A percentile compares a stretch with the other conserved stretches of the same genome.
Evolutionary conservation across 2,329 filamentous ascomycete genomes (phyloP).

Genomic region (Paraphoma chrysanthemicola): DNA sequence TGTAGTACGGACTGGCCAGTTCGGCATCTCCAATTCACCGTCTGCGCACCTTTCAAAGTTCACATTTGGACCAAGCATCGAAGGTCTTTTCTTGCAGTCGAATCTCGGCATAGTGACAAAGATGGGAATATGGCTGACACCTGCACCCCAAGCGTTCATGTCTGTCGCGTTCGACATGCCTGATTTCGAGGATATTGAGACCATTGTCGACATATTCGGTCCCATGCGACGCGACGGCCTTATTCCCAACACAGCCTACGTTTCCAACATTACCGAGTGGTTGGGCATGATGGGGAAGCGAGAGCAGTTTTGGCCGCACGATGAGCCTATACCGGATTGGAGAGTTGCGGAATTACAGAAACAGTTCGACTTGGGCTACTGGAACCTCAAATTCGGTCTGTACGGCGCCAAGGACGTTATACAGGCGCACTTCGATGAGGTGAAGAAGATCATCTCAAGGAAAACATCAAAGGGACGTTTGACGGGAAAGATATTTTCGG

Average conservation of each 20-base stretch:
- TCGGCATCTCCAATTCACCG: constrained; percentile 51
- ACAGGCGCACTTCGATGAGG: constrained; percentile 54
- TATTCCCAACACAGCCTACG: constrained; percentile 54
- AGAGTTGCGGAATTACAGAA: constrained; percentile 52
- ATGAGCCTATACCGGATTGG: constrained; percentile 56
- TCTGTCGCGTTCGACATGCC: constrained; percentile 56
- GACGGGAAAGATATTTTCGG: constrained; percentile 48
- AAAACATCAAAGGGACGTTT: constrained; percentile 50
- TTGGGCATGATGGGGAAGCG: constrained; percentile 53
- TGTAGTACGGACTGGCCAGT: constrained; percentile 46
- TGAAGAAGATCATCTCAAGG: constrained; percentile 44
- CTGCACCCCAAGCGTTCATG: constrained; percentile 54
- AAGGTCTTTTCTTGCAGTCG: constrained; percentile 59
- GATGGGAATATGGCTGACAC: constrained; percentile 41
- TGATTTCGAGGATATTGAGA: constrained; percentile 54
- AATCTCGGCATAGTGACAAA: constrained; percentile 61
- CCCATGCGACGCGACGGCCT: constrained; percentile 54
- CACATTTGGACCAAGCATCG: constrained; percentile 48
- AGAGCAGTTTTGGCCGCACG: constrained; percentile 53
- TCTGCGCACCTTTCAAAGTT: constrained; percentile 48
- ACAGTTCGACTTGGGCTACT: constrained; percentile 52
- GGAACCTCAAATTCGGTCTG: constrained; percentile 56
- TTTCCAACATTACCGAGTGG: constrained; percentile 57
- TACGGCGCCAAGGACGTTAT: constrained; percentile 53
- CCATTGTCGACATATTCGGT: constrained; percentile 55